These are phyloP conservation scores for Staphylotrichum longicolle DNA, from an alignment of 495 filamentous ascomycete genomes.

Conservation along the genomic window DNA sequence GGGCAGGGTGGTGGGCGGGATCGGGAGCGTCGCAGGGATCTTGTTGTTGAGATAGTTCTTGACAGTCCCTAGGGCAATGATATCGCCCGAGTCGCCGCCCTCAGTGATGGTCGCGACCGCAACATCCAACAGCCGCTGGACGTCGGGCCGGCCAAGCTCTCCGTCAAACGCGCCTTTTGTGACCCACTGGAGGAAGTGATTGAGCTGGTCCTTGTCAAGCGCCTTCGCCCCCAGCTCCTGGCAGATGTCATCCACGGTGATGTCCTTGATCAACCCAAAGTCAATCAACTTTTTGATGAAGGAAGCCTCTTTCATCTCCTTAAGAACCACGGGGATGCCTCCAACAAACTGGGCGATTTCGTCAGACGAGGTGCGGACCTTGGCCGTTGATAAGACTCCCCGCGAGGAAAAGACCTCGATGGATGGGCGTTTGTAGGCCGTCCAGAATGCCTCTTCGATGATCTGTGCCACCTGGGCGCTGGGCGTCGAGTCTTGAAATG, in stretches of 20 bases:
- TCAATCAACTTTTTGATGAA: constrained; percentile 77
- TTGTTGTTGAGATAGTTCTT: constrained; percentile 69
- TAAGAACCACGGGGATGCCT: constrained; percentile 82
- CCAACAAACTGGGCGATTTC: constrained; percentile 82
- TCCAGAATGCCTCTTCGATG: constrained; percentile 95
- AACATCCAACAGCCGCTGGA: constrained; percentile 67
- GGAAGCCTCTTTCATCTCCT: constrained; percentile 61
- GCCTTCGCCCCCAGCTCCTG: constrained; percentile 75
- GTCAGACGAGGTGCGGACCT: constrained; percentile 75
- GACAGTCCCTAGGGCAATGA: constrained; percentile 75
- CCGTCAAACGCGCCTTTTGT: constrained; percentile 61
- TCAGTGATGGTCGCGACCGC: constrained; percentile 76
- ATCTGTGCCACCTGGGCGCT: constrained; percentile 72
- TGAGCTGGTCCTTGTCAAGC: constrained; percentile 68
- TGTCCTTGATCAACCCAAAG: constrained; percentile 75
- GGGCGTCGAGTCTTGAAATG: constrained; percentile 84
- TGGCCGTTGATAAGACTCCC: constrained; percentile 73
- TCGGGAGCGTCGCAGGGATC: constrained; percentile 77
- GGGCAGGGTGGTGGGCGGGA: constrained; percentile 79
- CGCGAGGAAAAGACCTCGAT: constrained; percentile 86
- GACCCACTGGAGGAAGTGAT: constrained; percentile 80
- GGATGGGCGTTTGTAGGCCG: constrained; percentile 69
- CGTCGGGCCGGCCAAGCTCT: constrained; percentile 62
- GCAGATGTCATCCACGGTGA: constrained; percentile 82
- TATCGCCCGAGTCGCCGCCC: constrained; percentile 56